These are phyloP conservation scores for Rhynchospora pubera DNA, from an alignment of 176 grass and related monocot species.

Conservation along the genomic window DNA sequence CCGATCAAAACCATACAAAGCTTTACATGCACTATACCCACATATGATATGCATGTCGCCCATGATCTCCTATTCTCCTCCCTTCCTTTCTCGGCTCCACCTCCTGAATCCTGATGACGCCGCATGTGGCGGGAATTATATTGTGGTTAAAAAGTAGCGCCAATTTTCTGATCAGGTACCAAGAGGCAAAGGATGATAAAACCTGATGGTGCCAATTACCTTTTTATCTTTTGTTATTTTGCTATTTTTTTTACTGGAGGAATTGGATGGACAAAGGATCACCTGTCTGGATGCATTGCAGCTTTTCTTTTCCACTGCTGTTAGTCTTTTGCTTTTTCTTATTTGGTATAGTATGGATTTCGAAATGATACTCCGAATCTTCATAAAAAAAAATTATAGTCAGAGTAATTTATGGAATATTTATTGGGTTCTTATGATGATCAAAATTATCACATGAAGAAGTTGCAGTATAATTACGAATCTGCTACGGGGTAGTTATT, in stretches of 20 bases:
- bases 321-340: slow-evolving; percentile 8
- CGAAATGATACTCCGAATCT: too few relatives aligned
- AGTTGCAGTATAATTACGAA: neutral
- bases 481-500: neutral
- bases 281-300: neutral
- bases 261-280: slow-evolving; percentile 13
- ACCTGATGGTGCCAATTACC: neutral
- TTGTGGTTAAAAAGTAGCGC: slow-evolving; percentile 8
- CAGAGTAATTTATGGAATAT: neutral
- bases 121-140: slow-evolving; percentile 20
- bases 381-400: neutral
- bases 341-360: neutral
- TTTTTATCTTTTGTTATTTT: neutral
- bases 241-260: neutral
- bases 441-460: neutral
- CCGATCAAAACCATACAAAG: neutral
- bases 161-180: slow-evolving; percentile 5
- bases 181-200: slow-evolving; percentile 12
- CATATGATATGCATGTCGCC: slow-evolving; percentile 3
- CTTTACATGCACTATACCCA: neutral
- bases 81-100: slow-evolving; percentile 2
- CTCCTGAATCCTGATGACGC: neutral
- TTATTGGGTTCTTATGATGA: neutral
- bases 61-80: slow-evolving; percentile 17
- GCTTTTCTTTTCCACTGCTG: slow-evolving; percentile 18